Percentiles rank a stretch among this genome's conserved stretches.
Evolutionary conservation across 345 rosid species (phyloP).

Genomic region (rapeseed (Brassica napus)): DNA sequence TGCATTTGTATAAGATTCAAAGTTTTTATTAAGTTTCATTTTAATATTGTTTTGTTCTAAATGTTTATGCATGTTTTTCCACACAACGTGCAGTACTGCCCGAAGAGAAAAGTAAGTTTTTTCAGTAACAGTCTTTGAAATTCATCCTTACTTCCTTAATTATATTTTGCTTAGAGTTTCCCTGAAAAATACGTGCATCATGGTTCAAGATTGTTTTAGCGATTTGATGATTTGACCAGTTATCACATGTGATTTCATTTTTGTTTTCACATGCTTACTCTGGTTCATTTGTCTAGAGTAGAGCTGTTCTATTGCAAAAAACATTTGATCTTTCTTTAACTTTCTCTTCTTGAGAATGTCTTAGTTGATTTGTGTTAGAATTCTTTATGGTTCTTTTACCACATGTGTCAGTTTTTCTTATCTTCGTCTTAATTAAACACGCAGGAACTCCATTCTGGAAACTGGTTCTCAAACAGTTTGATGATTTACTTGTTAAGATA

Average conservation of each 20-base stretch:
- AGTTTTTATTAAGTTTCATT: background rate
- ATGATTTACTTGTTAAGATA: constrained; percentile 98
- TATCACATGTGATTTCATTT: background rate
- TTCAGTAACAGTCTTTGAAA: constrained; percentile 11
- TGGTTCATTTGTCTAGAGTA: constrained; percentile 1
- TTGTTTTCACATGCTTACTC: background rate
- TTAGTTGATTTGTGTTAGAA: constrained; percentile 10
- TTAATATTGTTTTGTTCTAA: constrained; percentile 17
- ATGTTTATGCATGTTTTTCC: constrained; percentile 46
- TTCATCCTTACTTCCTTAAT: constrained; percentile 24
- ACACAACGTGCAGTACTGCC: constrained; percentile 71
- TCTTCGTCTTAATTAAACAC: constrained; percentile 29
- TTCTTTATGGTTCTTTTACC: constrained; percentile 7
- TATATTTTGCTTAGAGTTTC: constrained; percentile 1
- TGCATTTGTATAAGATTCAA: background rate
- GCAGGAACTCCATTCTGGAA: constrained; percentile 98
- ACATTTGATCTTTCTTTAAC: constrained; percentile 3
- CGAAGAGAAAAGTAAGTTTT: constrained; percentile 82
- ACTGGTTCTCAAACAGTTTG: constrained; percentile 92
- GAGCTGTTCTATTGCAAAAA: background rate
- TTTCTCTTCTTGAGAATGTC: background rate
- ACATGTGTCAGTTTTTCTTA: constrained; percentile 4
- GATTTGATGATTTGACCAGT: constrained; percentile 1
- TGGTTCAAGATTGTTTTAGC: constrained; percentile 16
- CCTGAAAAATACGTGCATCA: background rate